These are phyloP conservation scores for Sarcomyxa edulis DNA, from an alignment of 768 basidiomycete genomes.

Conservation along the genomic window DNA sequence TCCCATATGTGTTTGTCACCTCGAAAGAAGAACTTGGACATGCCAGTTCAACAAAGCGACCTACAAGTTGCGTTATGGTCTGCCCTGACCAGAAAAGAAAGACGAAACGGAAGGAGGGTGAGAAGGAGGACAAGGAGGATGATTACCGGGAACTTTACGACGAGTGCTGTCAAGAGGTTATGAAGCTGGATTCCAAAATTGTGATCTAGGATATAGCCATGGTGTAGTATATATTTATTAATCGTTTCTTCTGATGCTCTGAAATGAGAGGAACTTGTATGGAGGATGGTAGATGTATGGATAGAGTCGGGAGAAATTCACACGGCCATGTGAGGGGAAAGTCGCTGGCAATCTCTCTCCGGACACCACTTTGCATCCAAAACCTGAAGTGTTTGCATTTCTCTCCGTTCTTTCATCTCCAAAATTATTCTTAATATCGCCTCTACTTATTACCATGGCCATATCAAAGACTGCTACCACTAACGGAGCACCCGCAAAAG, in stretches of 20 bases:
- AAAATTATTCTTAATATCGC: constrained; percentile 1
- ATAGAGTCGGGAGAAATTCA: no score
- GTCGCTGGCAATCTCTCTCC: no score
- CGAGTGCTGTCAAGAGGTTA: constrained; percentile 82
- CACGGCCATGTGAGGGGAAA: no score
- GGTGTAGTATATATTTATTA: constrained; percentile 4
- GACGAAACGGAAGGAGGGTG: constrained; percentile 54
- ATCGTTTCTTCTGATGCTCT: constrained; percentile 12
- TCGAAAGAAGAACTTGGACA: constrained; percentile 96
- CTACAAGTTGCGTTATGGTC: constrained; percentile 96
- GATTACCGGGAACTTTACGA: constrained; percentile 87
- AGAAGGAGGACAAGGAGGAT: constrained; percentile 60
- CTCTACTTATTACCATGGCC: constrained; percentile 29
- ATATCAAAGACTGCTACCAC: constrained; percentile 45
- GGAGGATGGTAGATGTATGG: no score
- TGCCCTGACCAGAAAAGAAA: constrained; percentile 79
- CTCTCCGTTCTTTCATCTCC: background rate
- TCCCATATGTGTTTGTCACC: constrained; percentile 85
- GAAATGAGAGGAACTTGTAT: no score
- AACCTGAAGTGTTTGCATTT: no score
- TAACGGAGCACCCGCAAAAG: constrained; percentile 35
- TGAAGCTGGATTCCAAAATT: constrained; percentile 68
- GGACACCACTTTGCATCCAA: no score
- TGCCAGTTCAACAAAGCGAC: constrained; percentile 94
- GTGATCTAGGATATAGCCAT: constrained; percentile 41